Evolutionary conservation across 768 basidiomycete species (phyloP).

Genomic region (Amanita polypyramis): DNA sequence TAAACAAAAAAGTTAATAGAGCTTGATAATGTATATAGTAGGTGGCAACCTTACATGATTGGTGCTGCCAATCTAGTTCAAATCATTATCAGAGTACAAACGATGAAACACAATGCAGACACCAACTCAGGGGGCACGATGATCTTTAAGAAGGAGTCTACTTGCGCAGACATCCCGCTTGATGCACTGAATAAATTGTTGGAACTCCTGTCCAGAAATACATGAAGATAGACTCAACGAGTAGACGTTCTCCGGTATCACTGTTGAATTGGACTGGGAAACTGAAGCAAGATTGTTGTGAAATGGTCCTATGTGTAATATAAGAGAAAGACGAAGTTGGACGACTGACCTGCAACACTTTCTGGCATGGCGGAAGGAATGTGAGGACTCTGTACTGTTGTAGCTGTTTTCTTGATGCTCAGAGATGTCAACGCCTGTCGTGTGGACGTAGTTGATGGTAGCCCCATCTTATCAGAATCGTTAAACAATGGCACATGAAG

Average conservation of each 20-base stretch:
- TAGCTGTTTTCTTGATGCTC: slow-evolving; percentile 31
- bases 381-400: not conserved
- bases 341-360: not conserved
- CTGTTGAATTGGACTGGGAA: not conserved
- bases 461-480: slow-evolving; percentile 3
- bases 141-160: not conserved
- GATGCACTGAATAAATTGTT: not conserved
- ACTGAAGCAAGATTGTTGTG: not conserved
- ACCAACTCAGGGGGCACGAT: slow-evolving; percentile 13
- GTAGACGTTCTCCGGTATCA: not conserved
- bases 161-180: not conserved
- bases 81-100: not conserved
- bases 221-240: not conserved
- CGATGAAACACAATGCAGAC: not conserved
- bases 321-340: not conserved
- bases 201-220: not conserved
- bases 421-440: slow-evolving; percentile 14
- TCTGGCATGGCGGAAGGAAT: not conserved
- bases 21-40: not conserved
- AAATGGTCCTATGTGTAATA: not conserved
- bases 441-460: slow-evolving; percentile 4
- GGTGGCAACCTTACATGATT: slow-evolving; percentile 17
- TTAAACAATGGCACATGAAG: slow-evolving; percentile 7
- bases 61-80: slow-evolving; percentile 24
- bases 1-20: slow-evolving; percentile 7